phyloP scores from a whole-genome alignment of 2,329 filamentous ascomycete genomes.

The Chaetomiaceae sp. region DNA sequence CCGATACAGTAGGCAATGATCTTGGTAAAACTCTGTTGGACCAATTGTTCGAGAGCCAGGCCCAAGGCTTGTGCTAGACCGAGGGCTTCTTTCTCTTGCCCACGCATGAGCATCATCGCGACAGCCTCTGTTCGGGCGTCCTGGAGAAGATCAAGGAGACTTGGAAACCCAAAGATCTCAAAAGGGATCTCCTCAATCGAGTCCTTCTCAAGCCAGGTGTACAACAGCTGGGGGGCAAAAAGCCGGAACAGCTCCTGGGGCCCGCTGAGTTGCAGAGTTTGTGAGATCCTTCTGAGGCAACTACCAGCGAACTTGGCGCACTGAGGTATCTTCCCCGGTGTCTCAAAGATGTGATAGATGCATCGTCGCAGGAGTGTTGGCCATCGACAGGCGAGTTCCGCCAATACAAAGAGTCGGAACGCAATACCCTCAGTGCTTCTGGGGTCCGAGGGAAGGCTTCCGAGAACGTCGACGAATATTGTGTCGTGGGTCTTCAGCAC shows the following conservation, averaged over 20 bases:
- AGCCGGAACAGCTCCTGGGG: slow-evolving; percentile 71
- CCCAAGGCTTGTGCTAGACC: slow-evolving; percentile 57
- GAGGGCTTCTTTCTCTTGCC: slow-evolving; percentile 58
- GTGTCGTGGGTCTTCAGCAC: slow-evolving; percentile 78
- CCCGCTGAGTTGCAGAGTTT: slow-evolving; percentile 57
- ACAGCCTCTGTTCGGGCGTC: slow-evolving; percentile 73
- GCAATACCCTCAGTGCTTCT: slow-evolving; percentile 78
- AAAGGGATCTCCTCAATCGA: slow-evolving; percentile 71
- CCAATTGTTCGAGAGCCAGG: slow-evolving; percentile 49
- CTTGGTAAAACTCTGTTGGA: slow-evolving; percentile 68
- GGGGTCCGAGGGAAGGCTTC: slow-evolving; percentile 67
- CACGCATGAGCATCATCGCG: slow-evolving; percentile 78
- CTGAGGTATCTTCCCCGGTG: slow-evolving; percentile 64
- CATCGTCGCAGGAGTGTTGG: slow-evolving; percentile 79
- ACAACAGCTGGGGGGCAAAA: slow-evolving; percentile 84
- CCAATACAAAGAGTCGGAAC: slow-evolving; percentile 70
- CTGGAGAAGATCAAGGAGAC: slow-evolving; percentile 61
- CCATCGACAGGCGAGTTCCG: slow-evolving; percentile 75
- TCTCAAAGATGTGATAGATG: slow-evolving; percentile 93
- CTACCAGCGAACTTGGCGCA: slow-evolving; percentile 66
- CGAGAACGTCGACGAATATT: slow-evolving; percentile 79
- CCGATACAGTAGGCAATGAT: slow-evolving; percentile 79
- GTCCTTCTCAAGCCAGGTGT: slow-evolving; percentile 76
- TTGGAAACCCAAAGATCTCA: slow-evolving; percentile 74
- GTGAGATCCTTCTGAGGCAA: slow-evolving; percentile 65